Percentiles rank a stretch among this genome's conserved stretches.
phyloP scores from a whole-genome alignment of 163 green algal genomes.

The Prototheca cutis region DNA sequence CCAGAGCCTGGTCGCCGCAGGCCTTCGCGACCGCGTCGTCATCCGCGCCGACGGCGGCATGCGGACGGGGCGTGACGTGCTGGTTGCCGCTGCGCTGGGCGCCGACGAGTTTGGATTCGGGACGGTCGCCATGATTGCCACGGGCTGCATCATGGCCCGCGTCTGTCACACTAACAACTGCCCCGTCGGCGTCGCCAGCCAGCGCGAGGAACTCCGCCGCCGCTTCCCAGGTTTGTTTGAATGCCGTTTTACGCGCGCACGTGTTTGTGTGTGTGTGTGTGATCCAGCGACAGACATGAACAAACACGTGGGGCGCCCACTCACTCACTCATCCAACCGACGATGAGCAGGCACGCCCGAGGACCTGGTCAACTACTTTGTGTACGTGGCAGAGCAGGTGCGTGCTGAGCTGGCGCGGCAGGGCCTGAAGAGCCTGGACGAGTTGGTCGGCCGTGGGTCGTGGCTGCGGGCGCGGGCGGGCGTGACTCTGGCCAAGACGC shows the following conservation, averaged over 20 bases:
- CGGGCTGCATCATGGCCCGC: slow-evolving; percentile 98
- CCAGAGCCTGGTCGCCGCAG: slow-evolving; percentile 79
- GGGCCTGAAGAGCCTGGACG: slow-evolving; percentile 79
- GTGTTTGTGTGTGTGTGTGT: no score
- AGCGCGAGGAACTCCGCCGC: slow-evolving; percentile 95
- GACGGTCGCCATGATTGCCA: slow-evolving; percentile 97
- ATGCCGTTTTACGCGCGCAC: background rate
- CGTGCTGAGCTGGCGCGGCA: slow-evolving; percentile 63
- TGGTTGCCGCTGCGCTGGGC: slow-evolving; percentile 82
- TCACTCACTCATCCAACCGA: no score
- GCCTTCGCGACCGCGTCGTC: slow-evolving; percentile 87
- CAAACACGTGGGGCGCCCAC: no score
- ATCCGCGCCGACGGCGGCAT: slow-evolving; percentile 90
- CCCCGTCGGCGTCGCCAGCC: slow-evolving; percentile 90
- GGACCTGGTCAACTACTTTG: slow-evolving; percentile 95
- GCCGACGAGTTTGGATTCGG: slow-evolving; percentile 74
- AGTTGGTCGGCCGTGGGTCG: slow-evolving; percentile 83
- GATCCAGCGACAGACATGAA: no score
- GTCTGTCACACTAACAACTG: slow-evolving; percentile 99
- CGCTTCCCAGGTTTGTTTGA: slow-evolving; percentile 77
- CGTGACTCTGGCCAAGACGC: slow-evolving; percentile 78
- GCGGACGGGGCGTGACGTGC: slow-evolving; percentile 79
- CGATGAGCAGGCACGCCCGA: slow-evolving; percentile 17
- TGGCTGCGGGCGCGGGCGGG: slow-evolving; percentile 35
- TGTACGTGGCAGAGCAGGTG: slow-evolving; percentile 87